phyloP scores from a whole-genome alignment of 2,329 filamentous ascomycete species.

The Diaporthe vaccinii region DNA sequence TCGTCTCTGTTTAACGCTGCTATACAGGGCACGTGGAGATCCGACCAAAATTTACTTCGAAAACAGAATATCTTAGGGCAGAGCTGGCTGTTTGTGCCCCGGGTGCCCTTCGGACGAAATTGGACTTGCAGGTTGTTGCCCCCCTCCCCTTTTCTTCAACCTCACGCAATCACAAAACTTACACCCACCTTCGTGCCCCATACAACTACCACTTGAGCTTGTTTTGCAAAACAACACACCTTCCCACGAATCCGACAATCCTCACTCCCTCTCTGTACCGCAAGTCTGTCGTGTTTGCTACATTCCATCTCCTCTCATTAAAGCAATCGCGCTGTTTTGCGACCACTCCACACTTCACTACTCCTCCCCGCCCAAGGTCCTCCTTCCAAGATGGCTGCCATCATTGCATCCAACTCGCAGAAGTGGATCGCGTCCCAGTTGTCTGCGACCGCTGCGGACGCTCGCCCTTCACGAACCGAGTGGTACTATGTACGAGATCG shows the following conservation, averaged over 20 bases:
- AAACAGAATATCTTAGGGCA: neutral
- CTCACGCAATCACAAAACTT: slow-evolving; percentile 1
- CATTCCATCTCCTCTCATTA: neutral
- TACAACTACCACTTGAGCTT: slow-evolving; percentile 8
- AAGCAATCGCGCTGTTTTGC: slow-evolving; percentile 27
- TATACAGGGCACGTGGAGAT: neutral
- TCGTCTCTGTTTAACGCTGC: neutral
- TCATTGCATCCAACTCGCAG: slow-evolving; percentile 49
- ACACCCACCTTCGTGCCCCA: slow-evolving; percentile 7
- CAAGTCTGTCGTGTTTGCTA: slow-evolving; percentile 30
- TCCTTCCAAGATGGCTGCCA: slow-evolving; percentile 27
- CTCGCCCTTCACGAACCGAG: neutral
- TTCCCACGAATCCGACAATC: neutral
- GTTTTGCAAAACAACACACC: slow-evolving; percentile 11
- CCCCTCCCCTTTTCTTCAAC: neutral
- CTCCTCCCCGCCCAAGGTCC: neutral
- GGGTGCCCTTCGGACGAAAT: neutral
- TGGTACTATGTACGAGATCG: slow-evolving; percentile 34
- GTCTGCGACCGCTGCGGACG: slow-evolving; percentile 13
- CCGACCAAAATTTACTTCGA: neutral
- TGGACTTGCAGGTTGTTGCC: slow-evolving; percentile 6
- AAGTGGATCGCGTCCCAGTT: neutral
- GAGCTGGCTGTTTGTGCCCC: slow-evolving; percentile 6
- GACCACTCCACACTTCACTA: slow-evolving; percentile 1
- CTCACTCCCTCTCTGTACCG: slow-evolving; percentile 16